A percentile compares a stretch with the other conserved stretches of the same genome.
Evolutionary conservation across 2,329 filamentous ascomycete genomes (phyloP).

Genomic region (Aureobasidium lini): DNA sequence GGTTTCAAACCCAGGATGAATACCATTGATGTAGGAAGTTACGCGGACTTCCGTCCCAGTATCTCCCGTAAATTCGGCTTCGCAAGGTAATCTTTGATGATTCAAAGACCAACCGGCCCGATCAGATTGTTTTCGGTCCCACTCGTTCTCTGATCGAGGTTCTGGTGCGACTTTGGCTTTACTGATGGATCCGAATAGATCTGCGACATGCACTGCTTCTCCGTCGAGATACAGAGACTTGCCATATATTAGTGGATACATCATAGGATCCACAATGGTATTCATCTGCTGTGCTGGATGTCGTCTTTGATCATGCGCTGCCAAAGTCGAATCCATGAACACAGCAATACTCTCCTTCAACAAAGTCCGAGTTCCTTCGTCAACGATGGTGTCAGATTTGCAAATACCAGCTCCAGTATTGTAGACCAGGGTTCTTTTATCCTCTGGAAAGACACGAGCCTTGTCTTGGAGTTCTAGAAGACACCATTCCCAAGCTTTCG

Average conservation of each 20-base stretch:
- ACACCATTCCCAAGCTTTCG: not conserved
- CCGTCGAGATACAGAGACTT: constrained; percentile 16
- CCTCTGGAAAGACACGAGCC: not conserved
- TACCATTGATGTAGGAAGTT: constrained; percentile 15
- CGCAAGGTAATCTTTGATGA: constrained; percentile 14
- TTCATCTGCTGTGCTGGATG: not conserved
- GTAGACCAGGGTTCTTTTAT: not conserved
- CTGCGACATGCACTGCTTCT: constrained; percentile 9
- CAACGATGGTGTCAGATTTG: not conserved
- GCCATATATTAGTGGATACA: constrained; percentile 21
- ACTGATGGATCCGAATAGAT: constrained; percentile 15
- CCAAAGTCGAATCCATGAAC: not conserved
- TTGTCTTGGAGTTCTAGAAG: not conserved
- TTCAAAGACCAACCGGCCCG: not conserved
- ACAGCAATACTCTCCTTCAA: not conserved
- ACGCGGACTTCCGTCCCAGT: constrained; percentile 1
- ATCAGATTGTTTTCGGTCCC: not conserved
- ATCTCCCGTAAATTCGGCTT: constrained; percentile 1
- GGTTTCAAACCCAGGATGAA: not conserved
- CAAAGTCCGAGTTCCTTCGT: not conserved
- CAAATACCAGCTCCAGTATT: not conserved
- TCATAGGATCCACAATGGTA: constrained; percentile 10
- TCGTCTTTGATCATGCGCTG: not conserved
- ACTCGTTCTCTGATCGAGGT: not conserved
- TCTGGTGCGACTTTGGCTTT: constrained; percentile 8